Evolutionary conservation across 2,329 filamentous ascomycete species (phyloP), one percentile per base, ranked within the genome.

Genomic region (Clarireedia hainanense): DNA sequence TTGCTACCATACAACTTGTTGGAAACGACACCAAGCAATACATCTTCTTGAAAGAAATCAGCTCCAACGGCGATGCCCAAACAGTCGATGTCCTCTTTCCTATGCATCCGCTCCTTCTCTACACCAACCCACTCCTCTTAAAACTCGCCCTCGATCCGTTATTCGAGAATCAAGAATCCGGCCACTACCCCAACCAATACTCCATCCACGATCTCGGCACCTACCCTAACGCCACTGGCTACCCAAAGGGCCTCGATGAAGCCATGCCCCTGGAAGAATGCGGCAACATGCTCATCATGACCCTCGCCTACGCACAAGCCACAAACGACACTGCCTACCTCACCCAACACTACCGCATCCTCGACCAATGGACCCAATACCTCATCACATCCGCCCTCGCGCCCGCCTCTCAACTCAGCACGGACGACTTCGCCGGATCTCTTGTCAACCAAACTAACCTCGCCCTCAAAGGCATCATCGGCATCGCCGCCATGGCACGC

Each of bases 71-170:
- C 37, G 92, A 95, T 64, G 84, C 84, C 61, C 88, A 95, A 69
- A 95, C 90, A 0, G 89, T 95, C 23, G 89, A 94, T 70, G 88
- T 95, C 61, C 91, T 95, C 63, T 95, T 91, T 73, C 89, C 89
- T 0, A 81, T 88, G 0, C 88, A 88, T 68, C 89, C 89, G 0
- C 86, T 94, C 71, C 85, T 94, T 70, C 78, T 92, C 60, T 95
- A 94, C 68, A 84, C 88, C 2, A 91, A 94, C 69, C 81, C 84
- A 0, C 72, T 77, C 0, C 70, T 84, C 5, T 71, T 85, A 40
- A 79, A 76, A 60, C 75, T 84, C 34, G 64, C 84, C 24, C 71
- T 88, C 4, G 80, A 85, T 40, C 85, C 85, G 2, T 72, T 86
- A 0, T 84, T 80, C 61, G 80, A 86, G 64, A 85, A 87, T 64